These are phyloP conservation scores for Moesziomyces sp. DNA, from an alignment of 1,284 basidiomycete species.

Conservation along the genomic window DNA sequence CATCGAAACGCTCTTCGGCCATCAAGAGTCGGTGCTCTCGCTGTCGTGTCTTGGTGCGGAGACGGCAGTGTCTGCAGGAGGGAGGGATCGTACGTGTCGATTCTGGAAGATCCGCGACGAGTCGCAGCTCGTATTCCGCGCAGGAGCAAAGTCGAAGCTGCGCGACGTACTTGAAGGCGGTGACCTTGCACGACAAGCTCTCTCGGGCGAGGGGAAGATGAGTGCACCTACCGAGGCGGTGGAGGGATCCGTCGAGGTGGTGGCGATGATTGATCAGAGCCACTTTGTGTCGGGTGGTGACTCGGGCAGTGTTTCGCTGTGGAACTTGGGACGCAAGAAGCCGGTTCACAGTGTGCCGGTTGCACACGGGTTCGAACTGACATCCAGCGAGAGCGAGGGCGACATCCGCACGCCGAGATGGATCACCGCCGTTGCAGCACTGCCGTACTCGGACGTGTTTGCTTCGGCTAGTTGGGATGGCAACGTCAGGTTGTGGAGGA, in stretches of 20 bases:
- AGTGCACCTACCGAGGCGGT: slow-evolving; percentile 67
- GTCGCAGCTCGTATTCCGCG: slow-evolving; percentile 93
- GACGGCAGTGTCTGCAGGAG: slow-evolving; percentile 86
- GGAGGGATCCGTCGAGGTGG: slow-evolving; percentile 90
- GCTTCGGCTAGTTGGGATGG: slow-evolving; percentile 95
- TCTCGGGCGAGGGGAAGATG: slow-evolving; percentile 35
- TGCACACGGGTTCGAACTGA: slow-evolving; percentile 82
- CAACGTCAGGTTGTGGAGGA: slow-evolving; percentile 83
- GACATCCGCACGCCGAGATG: slow-evolving; percentile 82
- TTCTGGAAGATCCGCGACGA: slow-evolving; percentile 98
- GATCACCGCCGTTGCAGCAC: slow-evolving; percentile 83
- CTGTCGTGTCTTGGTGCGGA: slow-evolving; percentile 85
- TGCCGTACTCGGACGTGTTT: slow-evolving; percentile 91
- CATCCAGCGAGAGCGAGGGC: slow-evolving; percentile 78
- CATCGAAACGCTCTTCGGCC: slow-evolving; percentile 96
- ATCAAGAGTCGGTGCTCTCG: slow-evolving; percentile 86
- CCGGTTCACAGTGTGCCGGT: slow-evolving; percentile 84
- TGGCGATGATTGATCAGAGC: slow-evolving; percentile 92
- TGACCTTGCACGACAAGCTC: slow-evolving; percentile 71
- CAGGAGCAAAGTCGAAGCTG: slow-evolving; percentile 77
- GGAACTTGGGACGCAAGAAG: slow-evolving; percentile 95
- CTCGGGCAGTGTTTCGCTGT: slow-evolving; percentile 85
- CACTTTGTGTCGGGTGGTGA: slow-evolving; percentile 95
- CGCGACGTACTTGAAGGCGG: slow-evolving; percentile 84
- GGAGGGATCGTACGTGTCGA: slow-evolving; percentile 87